These are phyloP conservation scores for Mycena maculata DNA, from an alignment of 768 basidiomycete species.

Conservation along the genomic window DNA sequence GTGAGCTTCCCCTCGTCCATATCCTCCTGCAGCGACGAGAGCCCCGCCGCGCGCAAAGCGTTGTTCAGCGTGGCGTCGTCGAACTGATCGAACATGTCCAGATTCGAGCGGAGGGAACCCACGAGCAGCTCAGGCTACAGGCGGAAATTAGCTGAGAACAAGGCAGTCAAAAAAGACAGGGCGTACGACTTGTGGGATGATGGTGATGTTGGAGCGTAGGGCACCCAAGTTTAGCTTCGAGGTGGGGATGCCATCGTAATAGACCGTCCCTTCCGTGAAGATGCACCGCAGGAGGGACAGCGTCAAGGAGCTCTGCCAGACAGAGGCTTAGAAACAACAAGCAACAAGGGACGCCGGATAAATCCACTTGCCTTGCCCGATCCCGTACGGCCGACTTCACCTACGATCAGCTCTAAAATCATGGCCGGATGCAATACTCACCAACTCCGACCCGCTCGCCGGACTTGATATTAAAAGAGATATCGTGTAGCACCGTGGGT, in stretches of 20 bases:
- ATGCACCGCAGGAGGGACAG: conserved; percentile 57
- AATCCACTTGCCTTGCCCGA: too few species aligned
- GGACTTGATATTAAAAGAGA: conserved; percentile 53
- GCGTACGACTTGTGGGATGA: conserved; percentile 47
- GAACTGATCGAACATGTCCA: conserved; percentile 56
- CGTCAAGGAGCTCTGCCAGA: conserved; percentile 49
- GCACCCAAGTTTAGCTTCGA: conserved; percentile 56
- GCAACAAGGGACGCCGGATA: too few species aligned
- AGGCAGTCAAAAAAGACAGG: too few species aligned
- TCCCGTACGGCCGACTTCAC: conserved; percentile 42
- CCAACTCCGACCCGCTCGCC: conserved; percentile 61
- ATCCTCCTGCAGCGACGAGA: conserved; percentile 23
- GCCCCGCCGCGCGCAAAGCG: conserved; percentile 46
- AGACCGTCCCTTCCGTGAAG: conserved; percentile 44
- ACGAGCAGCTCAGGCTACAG: conserved; percentile 46
- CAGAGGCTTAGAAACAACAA: neutral
- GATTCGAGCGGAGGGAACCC: conserved; percentile 55
- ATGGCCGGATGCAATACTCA: conserved; percentile 2
- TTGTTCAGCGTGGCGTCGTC: conserved; percentile 50
- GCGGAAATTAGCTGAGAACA: neutral
- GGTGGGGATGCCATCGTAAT: conserved; percentile 56
- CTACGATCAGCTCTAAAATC: neutral
- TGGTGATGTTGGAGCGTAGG: conserved; percentile 59
- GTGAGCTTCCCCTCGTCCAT: conserved; percentile 16
- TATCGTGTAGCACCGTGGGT: conserved; percentile 9